Percentiles rank a stretch among this genome's conserved stretches.
Conservation (phyloP, 768 basidiomycete species). For the Amanita phalloides region DNA sequence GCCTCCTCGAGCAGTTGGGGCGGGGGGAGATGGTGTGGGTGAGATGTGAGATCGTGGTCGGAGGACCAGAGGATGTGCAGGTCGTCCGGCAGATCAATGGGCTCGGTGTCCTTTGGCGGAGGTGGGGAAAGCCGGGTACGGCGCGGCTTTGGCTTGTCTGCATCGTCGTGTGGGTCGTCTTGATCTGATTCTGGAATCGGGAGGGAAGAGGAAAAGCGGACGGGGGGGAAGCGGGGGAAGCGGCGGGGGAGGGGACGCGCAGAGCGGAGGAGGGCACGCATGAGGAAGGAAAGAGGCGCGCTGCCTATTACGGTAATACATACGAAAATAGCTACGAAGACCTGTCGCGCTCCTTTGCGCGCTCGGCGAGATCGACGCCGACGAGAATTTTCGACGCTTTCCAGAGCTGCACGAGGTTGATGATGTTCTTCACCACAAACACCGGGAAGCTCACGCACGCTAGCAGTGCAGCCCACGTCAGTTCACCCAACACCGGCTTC, state of each 20-base stretch:
- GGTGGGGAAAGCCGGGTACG: constrained; percentile 21
- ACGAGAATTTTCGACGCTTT: constrained; percentile 94
- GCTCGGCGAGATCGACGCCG: constrained; percentile 84
- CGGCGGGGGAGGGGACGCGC: constrained; percentile 8
- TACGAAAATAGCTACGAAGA: neutral
- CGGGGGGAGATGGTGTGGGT: constrained; percentile 43
- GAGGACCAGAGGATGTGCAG: constrained; percentile 62
- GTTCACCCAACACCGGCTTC: constrained; percentile 36
- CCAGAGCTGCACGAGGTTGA: constrained; percentile 96
- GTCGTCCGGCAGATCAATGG: constrained; percentile 41
- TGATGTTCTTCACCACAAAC: constrained; percentile 76
- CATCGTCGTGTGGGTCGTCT: constrained; percentile 23
- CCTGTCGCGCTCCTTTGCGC: constrained; percentile 44
- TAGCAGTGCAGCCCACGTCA: constrained; percentile 73
- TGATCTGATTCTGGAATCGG: constrained; percentile 9
- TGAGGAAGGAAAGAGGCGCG: constrained; percentile 9
- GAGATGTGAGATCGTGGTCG: constrained; percentile 24
- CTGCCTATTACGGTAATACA: neutral
- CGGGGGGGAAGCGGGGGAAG: constrained; percentile 4
- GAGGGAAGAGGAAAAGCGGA: constrained; percentile 8
- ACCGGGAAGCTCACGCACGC: constrained; percentile 55
- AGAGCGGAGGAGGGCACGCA: constrained; percentile 27
- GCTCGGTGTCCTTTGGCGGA: constrained; percentile 26
- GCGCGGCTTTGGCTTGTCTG: constrained; percentile 34
- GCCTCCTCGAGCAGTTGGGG: constrained; percentile 69